A percentile compares a stretch with the other conserved stretches of the same genome.
Conservation (phyloP, 208 protist species). For the Leishmania guyanensis region DNA sequence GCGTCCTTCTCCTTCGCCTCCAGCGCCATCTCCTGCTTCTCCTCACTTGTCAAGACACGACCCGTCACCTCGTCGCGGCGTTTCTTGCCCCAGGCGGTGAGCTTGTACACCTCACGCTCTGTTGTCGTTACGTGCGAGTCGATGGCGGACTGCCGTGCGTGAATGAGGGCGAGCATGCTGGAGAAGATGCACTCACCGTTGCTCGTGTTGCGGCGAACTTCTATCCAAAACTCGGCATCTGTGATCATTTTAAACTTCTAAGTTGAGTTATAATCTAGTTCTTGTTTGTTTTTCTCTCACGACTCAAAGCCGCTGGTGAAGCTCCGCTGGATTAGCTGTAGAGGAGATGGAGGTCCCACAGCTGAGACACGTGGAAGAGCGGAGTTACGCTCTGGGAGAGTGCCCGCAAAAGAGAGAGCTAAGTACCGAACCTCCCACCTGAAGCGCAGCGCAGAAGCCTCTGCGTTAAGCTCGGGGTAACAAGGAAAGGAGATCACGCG, state of each 20-base stretch:
- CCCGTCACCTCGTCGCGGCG: constrained; percentile 43
- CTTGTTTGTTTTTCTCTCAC: background rate
- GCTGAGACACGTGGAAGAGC: background rate
- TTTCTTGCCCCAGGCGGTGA: constrained; percentile 29
- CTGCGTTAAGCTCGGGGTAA: background rate
- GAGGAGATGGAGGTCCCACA: background rate
- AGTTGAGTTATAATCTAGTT: background rate
- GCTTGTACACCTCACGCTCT: constrained; percentile 43
- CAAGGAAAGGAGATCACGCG: background rate
- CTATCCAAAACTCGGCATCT: constrained; percentile 88
- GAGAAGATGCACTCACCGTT: constrained; percentile 73
- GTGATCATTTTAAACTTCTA: constrained; percentile 54
- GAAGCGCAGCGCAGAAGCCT: background rate
- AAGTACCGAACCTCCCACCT: background rate
- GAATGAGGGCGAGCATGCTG: constrained; percentile 64
- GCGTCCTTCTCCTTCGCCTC: constrained; percentile 25
- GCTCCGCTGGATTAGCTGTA: background rate
- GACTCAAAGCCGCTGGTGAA: background rate
- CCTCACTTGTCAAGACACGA: constrained; percentile 30
- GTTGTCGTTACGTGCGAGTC: constrained; percentile 41
- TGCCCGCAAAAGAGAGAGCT: background rate
- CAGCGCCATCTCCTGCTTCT: constrained; percentile 36
- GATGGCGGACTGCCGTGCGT: constrained; percentile 59
- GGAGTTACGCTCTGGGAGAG: background rate
- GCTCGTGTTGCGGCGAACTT: constrained; percentile 56